Evolutionary conservation across 148 eudicot species (phyloP).

Genomic region (Cornus kousa): DNA sequence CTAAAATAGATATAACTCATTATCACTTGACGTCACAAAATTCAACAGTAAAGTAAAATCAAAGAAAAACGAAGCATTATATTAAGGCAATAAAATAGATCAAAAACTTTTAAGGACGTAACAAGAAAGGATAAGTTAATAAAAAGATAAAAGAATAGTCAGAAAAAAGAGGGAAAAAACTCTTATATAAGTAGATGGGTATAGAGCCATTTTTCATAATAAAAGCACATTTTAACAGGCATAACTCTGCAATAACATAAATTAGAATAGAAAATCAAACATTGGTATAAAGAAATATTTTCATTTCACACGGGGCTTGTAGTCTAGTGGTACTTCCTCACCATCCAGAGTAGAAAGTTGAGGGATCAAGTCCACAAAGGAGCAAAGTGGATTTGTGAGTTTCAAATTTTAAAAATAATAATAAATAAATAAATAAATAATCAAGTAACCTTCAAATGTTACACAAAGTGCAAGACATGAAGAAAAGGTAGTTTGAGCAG

Average conservation of each 20-base stretch:
- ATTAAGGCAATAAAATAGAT: background rate
- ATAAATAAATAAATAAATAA: no score
- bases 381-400: no score
- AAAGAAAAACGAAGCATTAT: background rate
- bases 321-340: no score
- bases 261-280: background rate
- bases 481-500: background rate
- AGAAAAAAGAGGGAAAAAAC: background rate
- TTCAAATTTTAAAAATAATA: no score
- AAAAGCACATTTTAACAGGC: background rate
- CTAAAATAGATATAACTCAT: slow-evolving; percentile 33
- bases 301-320: background rate
- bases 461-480: background rate
- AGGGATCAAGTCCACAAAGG: no score
- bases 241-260: background rate
- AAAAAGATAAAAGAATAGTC: background rate
- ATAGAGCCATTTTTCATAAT: background rate
- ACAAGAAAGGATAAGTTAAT: background rate
- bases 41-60: slow-evolving; percentile 5
- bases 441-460: slow-evolving; percentile 1
- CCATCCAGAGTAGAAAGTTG: no score
- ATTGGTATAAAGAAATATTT: background rate
- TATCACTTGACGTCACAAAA: background rate
- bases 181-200: background rate
- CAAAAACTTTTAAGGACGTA: slow-evolving; percentile 1